phyloP scores from a whole-genome alignment of 805 yeast species.

The Saturnispora silvae region DNA sequence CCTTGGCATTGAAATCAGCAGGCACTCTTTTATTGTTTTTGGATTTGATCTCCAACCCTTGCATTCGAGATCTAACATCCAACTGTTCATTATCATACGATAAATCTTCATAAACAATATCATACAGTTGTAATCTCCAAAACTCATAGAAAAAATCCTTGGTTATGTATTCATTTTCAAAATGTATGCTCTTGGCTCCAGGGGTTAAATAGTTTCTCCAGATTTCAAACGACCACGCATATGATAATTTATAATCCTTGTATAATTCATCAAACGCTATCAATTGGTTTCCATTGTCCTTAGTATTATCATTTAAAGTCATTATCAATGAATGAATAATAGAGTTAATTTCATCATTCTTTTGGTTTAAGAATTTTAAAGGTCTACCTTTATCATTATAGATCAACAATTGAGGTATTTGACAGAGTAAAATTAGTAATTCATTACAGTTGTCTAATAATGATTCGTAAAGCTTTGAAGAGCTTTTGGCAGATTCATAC shows the following conservation, averaged over 20 bases:
- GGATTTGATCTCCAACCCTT: constrained; percentile 29
- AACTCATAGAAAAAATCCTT: constrained; percentile 45
- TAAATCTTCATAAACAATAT: constrained; percentile 43
- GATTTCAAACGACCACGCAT: constrained; percentile 63
- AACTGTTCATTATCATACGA: constrained; percentile 40
- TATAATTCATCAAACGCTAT: constrained; percentile 33
- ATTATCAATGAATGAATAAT: constrained; percentile 59
- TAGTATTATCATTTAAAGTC: constrained; percentile 42
- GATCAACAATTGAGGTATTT: constrained; percentile 32
- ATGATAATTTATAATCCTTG: constrained; percentile 33
- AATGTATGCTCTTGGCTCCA: constrained; percentile 12
- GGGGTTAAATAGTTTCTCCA: constrained; percentile 45
- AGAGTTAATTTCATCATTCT: constrained; percentile 60
- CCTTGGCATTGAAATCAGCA: constrained; percentile 12
- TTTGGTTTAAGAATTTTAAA: constrained; percentile 60
- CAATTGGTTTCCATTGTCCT: constrained; percentile 21
- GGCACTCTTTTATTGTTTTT: constrained; percentile 21
- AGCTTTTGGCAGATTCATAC: constrained; percentile 35
- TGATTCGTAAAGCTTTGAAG: constrained; percentile 37
- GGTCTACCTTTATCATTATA: constrained; percentile 28
- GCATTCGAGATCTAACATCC: constrained; percentile 29
- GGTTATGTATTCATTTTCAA: constrained; percentile 24
- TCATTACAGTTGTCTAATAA: constrained; percentile 46
- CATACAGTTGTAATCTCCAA: constrained; percentile 68
- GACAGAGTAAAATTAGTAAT: constrained; percentile 53